phyloP scores from a whole-genome alignment of 2,329 filamentous ascomycete species.

The Verticillium nonalfalfae region DNA sequence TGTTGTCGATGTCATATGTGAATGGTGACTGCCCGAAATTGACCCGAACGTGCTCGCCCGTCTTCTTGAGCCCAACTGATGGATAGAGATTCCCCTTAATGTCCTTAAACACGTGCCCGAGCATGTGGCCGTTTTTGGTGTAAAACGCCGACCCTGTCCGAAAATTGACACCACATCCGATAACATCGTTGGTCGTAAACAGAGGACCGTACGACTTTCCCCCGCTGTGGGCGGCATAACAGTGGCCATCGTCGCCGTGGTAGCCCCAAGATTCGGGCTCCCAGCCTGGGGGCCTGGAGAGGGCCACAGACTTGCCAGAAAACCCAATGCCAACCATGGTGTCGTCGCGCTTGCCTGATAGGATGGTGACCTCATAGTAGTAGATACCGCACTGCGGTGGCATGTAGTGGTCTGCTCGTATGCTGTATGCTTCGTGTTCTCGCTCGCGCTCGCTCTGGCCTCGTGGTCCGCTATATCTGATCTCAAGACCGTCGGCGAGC shows the following conservation, averaged over 20 bases:
- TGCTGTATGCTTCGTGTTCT: slow-evolving; percentile 71
- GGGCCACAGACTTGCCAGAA: slow-evolving; percentile 43
- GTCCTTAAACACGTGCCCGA: slow-evolving; percentile 63
- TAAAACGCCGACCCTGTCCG: slow-evolving; percentile 59
- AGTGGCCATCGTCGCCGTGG: slow-evolving; percentile 61
- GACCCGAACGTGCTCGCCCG: slow-evolving; percentile 53
- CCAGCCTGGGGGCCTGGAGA: slow-evolving; percentile 58
- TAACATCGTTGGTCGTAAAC: slow-evolving; percentile 50
- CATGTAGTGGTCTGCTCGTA: slow-evolving; percentile 81
- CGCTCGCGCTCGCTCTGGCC: slow-evolving; percentile 40
- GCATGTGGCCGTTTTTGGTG: slow-evolving; percentile 55
- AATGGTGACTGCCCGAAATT: slow-evolving; percentile 74
- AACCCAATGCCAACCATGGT: slow-evolving; percentile 60
- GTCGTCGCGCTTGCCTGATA: slow-evolving; percentile 46
- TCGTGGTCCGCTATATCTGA: slow-evolving; percentile 50
- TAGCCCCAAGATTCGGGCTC: slow-evolving; percentile 64
- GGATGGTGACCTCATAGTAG: slow-evolving; percentile 71
- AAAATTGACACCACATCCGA: slow-evolving; percentile 64
- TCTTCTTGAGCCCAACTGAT: slow-evolving; percentile 57
- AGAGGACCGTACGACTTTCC: slow-evolving; percentile 52
- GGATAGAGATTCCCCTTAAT: slow-evolving; percentile 62
- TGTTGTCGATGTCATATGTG: slow-evolving; percentile 81
- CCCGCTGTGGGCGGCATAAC: slow-evolving; percentile 48
- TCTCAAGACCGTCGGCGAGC: slow-evolving; percentile 64
- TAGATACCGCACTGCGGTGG: slow-evolving; percentile 87